Conservation (phyloP, 208 protist species). For the Acanthamoeba culbertsoni region DNA sequence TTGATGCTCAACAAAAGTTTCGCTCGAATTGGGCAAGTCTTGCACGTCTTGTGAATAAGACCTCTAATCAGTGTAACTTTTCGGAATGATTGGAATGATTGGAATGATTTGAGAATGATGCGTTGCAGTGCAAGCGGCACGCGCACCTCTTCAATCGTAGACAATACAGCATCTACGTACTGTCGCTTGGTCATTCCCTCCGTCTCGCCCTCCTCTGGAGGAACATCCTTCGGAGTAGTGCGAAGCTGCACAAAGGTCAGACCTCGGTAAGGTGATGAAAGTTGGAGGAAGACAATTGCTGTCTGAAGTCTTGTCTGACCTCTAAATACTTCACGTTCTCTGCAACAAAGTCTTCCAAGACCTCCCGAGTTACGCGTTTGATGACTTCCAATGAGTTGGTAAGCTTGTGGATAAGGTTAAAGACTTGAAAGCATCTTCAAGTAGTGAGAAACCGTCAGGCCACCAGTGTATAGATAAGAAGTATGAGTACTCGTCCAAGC, state of each 20-base stretch:
- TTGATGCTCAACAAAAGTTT: slow-evolving; percentile 38
- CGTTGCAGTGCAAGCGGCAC: no score
- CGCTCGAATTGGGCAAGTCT: not conserved
- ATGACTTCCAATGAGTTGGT: not conserved
- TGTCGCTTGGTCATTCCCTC: slow-evolving; percentile 4
- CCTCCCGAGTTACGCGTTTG: slow-evolving; percentile 9
- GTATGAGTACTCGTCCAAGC: not conserved
- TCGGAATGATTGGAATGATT: not conserved
- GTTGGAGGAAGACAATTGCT: not conserved
- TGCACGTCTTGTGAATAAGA: no score
- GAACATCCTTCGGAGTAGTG: not conserved
- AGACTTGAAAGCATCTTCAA: slow-evolving; percentile 9
- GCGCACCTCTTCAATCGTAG: slow-evolving; percentile 4
- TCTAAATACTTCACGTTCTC: slow-evolving; percentile 44
- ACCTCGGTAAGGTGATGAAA: not conserved
- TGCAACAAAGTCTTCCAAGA: not conserved
- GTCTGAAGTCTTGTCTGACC: not conserved
- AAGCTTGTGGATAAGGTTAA: slow-evolving; percentile 22
- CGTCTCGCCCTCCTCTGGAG: not conserved
- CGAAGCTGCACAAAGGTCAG: not conserved
- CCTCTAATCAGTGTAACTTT: not conserved
- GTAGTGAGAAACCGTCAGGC: not conserved
- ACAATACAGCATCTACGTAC: slow-evolving; percentile 4
- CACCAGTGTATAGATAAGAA: not conserved
- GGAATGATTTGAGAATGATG: not conserved